Percentiles rank a stretch among this genome's conserved stretches.
phyloP scores from a whole-genome alignment of 2,329 filamentous ascomycete genomes.

The Aureobasidium sp. region DNA sequence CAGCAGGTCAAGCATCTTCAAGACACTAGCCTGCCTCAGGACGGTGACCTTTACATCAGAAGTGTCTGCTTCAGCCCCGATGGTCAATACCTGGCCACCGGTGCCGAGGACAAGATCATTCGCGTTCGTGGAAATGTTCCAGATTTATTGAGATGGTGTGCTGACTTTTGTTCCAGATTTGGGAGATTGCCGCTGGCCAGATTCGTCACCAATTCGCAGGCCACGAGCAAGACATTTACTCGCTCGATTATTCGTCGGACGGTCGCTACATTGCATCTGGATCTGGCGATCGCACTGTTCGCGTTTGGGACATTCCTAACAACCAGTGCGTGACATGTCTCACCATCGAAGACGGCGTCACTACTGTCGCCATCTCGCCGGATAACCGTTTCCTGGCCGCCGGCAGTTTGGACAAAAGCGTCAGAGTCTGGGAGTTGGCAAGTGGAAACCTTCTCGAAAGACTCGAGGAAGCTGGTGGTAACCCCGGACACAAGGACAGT shows the following conservation, averaged over 20 bases:
- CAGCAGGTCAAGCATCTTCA: slow-evolving; percentile 84
- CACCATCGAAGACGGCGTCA: slow-evolving; percentile 93
- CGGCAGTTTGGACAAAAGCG: slow-evolving; percentile 93
- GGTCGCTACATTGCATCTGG: slow-evolving; percentile 92
- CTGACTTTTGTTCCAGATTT: slow-evolving; percentile 55
- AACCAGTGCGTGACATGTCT: slow-evolving; percentile 76
- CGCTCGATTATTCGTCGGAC: slow-evolving; percentile 87
- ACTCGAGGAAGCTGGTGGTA: slow-evolving; percentile 60
- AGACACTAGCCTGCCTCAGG: slow-evolving; percentile 78
- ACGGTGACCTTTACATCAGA: slow-evolving; percentile 90
- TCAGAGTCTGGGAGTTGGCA: slow-evolving; percentile 90
- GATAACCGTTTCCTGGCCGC: slow-evolving; percentile 92
- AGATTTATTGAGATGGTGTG: slow-evolving; percentile 5
- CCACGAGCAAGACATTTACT: slow-evolving; percentile 98
- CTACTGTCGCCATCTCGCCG: slow-evolving; percentile 93
- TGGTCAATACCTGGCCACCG: slow-evolving; percentile 86
- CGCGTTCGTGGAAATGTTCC: slow-evolving; percentile 53
- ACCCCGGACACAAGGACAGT: slow-evolving; percentile 91
- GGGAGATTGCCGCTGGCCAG: slow-evolving; percentile 77
- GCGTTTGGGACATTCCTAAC: slow-evolving; percentile 90
- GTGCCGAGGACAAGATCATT: slow-evolving; percentile 96
- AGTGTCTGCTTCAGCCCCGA: slow-evolving; percentile 99
- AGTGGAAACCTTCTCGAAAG: slow-evolving; percentile 83
- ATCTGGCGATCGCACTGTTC: slow-evolving; percentile 87
- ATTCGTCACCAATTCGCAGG: slow-evolving; percentile 94